Base-by-base conservation (phyloP, 345 rosid species). In the Syzygium grande region DNA sequence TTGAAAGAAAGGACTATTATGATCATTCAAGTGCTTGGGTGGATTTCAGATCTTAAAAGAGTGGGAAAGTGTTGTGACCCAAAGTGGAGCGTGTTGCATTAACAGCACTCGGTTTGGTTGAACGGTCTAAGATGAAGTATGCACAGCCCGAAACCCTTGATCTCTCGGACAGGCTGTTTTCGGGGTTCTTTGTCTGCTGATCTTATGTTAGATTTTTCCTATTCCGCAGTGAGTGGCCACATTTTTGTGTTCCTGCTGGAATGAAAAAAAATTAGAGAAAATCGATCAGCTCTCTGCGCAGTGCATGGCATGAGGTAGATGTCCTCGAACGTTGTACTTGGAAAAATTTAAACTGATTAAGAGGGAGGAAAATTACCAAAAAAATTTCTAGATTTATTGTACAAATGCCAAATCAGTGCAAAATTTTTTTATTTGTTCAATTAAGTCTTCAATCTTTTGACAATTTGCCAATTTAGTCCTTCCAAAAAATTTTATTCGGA, bases 331-430 rank as follows among this genome's bases (percentile, higher is more conserved):
- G 0, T 59, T 25, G 11, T 59, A 59, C 30, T 11, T 27, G 68
- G 68, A 59, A 5, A 30, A 59, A 59, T 11, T 11, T 59, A 11
- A 25, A 59, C 29, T 27, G 15, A 27, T 59, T 25, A 11, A 58
- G 30, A 11, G 17, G 61, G 61, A 56, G n/a, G 25, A 56, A 56
- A 23, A 23, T 23, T 56, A 2, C 46, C 46, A 56, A 1, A 2
- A 56, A 56, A 58, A 10, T 1, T 23, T 6, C 4, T 23, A 58
- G 10, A 23, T 10, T 56, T 56, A 0, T 56, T 5, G 1, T 23
- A 56, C 0, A 3, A 1, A 22, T 4, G 63, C 0, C n/a, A 2
- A 58, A 58, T 58, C 25, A 58, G 1, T 23, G 4, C 25, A 23
- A 56, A 10, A 56, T 56, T 5, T 56, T 56, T 23, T 56, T 3